These are phyloP conservation scores for Malania oleifera DNA, from an alignment of 164 flowering plant species.

Conservation along the genomic window DNA sequence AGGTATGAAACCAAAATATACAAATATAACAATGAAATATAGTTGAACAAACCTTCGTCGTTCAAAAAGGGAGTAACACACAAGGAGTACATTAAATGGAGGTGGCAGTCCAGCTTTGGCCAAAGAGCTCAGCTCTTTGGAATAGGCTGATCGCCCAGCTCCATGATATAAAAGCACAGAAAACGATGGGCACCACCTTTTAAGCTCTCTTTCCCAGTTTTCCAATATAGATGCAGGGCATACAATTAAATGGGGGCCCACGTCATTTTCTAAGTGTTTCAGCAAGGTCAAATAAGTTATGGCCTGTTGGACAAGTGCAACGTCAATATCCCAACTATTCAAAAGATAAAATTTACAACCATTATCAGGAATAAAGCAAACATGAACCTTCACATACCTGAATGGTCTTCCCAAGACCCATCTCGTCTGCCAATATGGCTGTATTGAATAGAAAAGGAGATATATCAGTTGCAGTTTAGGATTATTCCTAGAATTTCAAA, in stretches of 20 bases:
- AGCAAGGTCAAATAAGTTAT: constrained; percentile 76
- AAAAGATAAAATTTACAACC: not conserved
- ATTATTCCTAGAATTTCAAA: not conserved
- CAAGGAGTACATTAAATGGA: constrained; percentile 89
- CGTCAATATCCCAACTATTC: not conserved
- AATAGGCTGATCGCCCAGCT: constrained; percentile 60
- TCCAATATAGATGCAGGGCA: constrained; percentile 97
- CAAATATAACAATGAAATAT: not conserved
- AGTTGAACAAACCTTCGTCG: constrained; percentile 67
- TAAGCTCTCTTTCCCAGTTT: constrained; percentile 97
- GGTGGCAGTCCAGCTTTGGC: constrained; percentile 74
- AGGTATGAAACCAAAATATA: not conserved
- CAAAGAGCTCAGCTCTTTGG: constrained; percentile 59
- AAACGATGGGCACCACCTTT: constrained; percentile 92
- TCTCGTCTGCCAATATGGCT: constrained; percentile 99
- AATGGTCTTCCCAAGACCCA: constrained; percentile 98
- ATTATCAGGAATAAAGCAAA: not conserved
- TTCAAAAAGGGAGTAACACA: constrained; percentile 93
- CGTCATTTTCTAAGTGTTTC: constrained; percentile 74
- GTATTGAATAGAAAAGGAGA: constrained; percentile 23
- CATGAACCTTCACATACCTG: constrained; percentile 46
- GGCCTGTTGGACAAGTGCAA: constrained; percentile 53
- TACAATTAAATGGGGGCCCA: constrained; percentile 93
- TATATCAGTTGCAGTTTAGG: not conserved
- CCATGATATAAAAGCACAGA: constrained; percentile 84